These are phyloP conservation scores for Lavandula angustifolia DNA, from an alignment of 257 asterid genomes.

Conservation along the genomic window DNA sequence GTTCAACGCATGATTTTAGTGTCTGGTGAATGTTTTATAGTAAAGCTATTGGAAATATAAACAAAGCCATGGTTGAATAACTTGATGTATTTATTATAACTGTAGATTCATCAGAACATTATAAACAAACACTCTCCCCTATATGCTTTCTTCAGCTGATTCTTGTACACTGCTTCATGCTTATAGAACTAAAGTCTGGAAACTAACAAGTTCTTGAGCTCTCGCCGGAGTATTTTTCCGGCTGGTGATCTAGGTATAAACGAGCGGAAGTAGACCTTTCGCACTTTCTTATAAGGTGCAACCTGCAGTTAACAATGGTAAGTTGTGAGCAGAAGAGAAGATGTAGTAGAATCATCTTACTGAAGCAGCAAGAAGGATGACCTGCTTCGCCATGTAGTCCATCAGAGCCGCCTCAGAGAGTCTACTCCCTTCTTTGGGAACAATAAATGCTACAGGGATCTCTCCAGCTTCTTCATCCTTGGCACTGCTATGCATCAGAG, in stretches of 20 bases:
- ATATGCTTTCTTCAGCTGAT: neutral
- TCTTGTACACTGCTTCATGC: slow-evolving; percentile 3
- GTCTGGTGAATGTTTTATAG: too few species aligned
- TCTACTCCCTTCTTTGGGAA: slow-evolving; percentile 49
- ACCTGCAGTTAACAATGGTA: slow-evolving; percentile 46
- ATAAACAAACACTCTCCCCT: too few species aligned
- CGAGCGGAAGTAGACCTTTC: slow-evolving; percentile 53
- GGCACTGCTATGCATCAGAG: slow-evolving; percentile 36
- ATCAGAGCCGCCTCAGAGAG: slow-evolving; percentile 53
- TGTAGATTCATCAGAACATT: too few species aligned
- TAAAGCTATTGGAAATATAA: too few species aligned
- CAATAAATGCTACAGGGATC: slow-evolving; percentile 84
- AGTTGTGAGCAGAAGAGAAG: neutral
- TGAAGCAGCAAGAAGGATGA: slow-evolving; percentile 21
- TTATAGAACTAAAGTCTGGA: slow-evolving; percentile 54
- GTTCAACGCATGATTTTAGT: too few species aligned
- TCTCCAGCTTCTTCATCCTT: slow-evolving; percentile 81
- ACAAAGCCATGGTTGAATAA: too few species aligned
- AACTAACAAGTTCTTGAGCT: slow-evolving; percentile 41
- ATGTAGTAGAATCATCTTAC: neutral
- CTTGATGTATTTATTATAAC: too few species aligned
- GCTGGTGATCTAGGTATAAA: slow-evolving; percentile 61
- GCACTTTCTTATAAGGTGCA: slow-evolving; percentile 81
- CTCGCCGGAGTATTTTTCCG: slow-evolving; percentile 72
- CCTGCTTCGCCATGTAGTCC: slow-evolving; percentile 68